Conservation (phyloP, 352 stramenopile species). For the Phytophthora macrochlamydospora region DNA sequence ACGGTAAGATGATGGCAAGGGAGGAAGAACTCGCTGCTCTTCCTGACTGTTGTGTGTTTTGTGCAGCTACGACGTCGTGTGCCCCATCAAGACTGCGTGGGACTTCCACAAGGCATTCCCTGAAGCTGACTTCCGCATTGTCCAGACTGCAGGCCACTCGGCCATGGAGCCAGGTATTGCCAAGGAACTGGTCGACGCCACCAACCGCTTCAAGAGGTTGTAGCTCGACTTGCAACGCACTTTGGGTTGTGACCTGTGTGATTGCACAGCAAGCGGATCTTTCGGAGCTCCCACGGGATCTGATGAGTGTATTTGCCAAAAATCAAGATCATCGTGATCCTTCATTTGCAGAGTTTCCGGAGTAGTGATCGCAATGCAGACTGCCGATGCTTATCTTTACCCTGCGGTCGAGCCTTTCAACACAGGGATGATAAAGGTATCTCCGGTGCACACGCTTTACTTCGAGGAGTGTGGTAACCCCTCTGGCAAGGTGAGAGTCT, state of each 20-base stretch:
- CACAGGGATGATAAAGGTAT: conserved; percentile 69
- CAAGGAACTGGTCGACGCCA: conserved; percentile 74
- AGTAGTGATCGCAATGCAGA: conserved; percentile 2
- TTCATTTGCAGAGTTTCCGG: neutral
- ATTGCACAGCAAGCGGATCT: too few relatives aligned
- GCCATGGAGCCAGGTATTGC: conserved; percentile 78
- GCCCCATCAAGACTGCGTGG: conserved; percentile 86
- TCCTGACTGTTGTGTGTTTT: neutral
- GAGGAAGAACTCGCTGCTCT: neutral
- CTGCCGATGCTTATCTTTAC: conserved; percentile 67
- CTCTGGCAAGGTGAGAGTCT: conserved; percentile 35
- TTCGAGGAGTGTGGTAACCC: conserved; percentile 83
- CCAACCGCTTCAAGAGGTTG: conserved; percentile 65
- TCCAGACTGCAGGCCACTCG: conserved; percentile 78
- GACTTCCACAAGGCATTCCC: conserved; percentile 86
- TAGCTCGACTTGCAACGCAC: conserved; percentile 8
- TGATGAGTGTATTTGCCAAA: conserved; percentile 1
- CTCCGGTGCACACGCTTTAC: conserved; percentile 80
- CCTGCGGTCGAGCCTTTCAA: conserved; percentile 73
- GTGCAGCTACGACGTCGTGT: conserved; percentile 88
- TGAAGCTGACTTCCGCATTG: conserved; percentile 71
- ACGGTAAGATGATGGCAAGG: conserved; percentile 37
- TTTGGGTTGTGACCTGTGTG: too few relatives aligned
- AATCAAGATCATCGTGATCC: neutral
- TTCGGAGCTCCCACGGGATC: too few relatives aligned